These are phyloP conservation scores for Tolypocladium nubicola DNA, from an alignment of 2,329 filamentous ascomycete species.

Conservation along the genomic window DNA sequence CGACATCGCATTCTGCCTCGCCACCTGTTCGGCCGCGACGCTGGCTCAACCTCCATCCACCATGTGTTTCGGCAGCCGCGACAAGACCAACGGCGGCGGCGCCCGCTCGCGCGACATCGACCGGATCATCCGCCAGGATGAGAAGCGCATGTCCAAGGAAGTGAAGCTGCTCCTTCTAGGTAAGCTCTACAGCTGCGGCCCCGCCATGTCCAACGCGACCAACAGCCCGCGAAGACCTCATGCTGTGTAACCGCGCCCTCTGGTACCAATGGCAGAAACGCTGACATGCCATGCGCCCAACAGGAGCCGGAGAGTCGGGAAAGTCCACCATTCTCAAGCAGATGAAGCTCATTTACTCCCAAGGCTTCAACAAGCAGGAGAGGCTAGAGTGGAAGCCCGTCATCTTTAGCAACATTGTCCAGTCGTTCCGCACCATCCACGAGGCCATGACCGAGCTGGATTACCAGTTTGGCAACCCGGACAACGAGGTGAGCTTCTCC, in stretches of 20 bases:
- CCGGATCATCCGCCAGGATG: conserved; percentile 72
- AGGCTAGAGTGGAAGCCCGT: conserved; percentile 90
- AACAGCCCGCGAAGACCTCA: neutral
- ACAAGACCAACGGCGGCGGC: conserved; percentile 35
- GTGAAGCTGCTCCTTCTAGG: conserved; percentile 91
- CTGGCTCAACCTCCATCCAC: neutral
- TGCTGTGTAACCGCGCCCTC: neutral
- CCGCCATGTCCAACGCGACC: neutral
- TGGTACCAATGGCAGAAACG: neutral
- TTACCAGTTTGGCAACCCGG: conserved; percentile 66
- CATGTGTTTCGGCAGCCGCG: conserved; percentile 57
- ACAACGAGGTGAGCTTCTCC: conserved; percentile 57
- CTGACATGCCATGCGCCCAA: neutral
- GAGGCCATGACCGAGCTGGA: conserved; percentile 83
- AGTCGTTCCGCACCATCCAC: conserved; percentile 82
- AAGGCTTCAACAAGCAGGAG: conserved; percentile 82
- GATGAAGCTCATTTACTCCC: conserved; percentile 89
- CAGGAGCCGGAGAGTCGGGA: conserved; percentile 4
- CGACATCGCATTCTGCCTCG: neutral
- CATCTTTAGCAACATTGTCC: conserved; percentile 89
- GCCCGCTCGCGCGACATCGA: conserved; percentile 70
- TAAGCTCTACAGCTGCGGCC: neutral
- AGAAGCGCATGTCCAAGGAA: conserved; percentile 75
- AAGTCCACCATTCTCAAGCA: conserved; percentile 16
- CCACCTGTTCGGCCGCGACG: neutral